Percentiles rank a stretch among this genome's conserved stretches.
Conservation (phyloP, 192 early-diverging fungal genomes). For the Tieghemiomyces parasiticus region DNA sequence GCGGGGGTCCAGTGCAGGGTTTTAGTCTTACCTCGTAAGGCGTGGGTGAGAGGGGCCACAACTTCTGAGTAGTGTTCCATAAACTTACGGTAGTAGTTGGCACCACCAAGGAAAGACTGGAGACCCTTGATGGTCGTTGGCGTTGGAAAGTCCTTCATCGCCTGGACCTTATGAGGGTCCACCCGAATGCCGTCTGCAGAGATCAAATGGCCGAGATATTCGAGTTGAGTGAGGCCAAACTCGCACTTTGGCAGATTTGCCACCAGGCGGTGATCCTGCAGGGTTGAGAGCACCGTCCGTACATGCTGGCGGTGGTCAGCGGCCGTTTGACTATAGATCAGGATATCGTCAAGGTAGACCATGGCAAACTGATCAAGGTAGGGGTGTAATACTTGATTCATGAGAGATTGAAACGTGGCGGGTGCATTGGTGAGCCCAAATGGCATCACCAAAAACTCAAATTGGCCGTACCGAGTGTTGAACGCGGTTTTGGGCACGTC, state of each 20-base stretch:
- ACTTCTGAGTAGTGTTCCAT: background rate
- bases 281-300: constrained; percentile 7
- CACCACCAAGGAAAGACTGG: background rate
- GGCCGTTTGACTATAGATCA: constrained; percentile 15
- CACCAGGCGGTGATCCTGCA: constrained; percentile 11
- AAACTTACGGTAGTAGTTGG: constrained; percentile 8
- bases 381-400: constrained; percentile 28
- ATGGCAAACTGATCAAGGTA: constrained; percentile 19
- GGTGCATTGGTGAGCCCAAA: constrained; percentile 46
- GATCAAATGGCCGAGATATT: constrained; percentile 19
- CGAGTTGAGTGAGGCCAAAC: constrained; percentile 7
- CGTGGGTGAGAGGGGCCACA: background rate
- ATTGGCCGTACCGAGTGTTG: constrained; percentile 21
- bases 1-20: background rate
- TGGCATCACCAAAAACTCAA: constrained; percentile 37
- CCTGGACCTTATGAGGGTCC: constrained; percentile 13
- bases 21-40: background rate
- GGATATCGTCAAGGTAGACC: constrained; percentile 26
- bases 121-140: background rate
- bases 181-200: constrained; percentile 13
- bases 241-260: constrained; percentile 14
- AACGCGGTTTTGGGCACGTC: constrained; percentile 32
- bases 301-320: constrained; percentile 11
- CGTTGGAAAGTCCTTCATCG: constrained; percentile 3
- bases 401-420: constrained; percentile 32